Percentiles rank a stretch among this genome's conserved stretches.
These are phyloP conservation scores for Dendrostoma leiphaemia DNA, from an alignment of 2,329 filamentous ascomycete genomes.

Conservation along the genomic window DNA sequence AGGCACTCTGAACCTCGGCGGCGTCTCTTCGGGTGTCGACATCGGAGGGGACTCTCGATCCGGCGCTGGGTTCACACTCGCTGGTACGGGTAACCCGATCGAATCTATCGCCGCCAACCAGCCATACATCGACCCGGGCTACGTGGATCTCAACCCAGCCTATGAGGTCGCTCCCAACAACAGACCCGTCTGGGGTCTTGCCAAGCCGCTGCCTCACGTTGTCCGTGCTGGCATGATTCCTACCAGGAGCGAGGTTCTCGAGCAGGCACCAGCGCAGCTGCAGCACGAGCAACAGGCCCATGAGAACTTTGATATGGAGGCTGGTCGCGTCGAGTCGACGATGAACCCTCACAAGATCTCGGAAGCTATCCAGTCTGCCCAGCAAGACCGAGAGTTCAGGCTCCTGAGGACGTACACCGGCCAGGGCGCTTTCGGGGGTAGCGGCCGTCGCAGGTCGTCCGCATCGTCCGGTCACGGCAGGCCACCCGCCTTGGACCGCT, in stretches of 20 bases:
- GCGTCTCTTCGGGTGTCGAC: constrained; percentile 10
- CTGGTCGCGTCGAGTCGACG: constrained; percentile 14
- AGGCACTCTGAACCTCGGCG: constrained; percentile 6
- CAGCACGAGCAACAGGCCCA: constrained; percentile 10
- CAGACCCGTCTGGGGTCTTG: constrained; percentile 52
- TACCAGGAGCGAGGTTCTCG: constrained; percentile 35
- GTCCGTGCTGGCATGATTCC: constrained; percentile 53
- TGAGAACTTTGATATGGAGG: constrained; percentile 16
- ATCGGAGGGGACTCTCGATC: constrained; percentile 2
- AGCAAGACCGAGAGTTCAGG: constrained; percentile 17
- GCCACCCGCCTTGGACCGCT: background rate
- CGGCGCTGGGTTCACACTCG: constrained; percentile 16
- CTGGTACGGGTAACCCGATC: constrained; percentile 13
- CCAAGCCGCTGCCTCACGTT: constrained; percentile 52
- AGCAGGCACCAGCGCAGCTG: constrained; percentile 20
- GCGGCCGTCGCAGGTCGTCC: constrained; percentile 8
- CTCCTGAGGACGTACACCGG: constrained; percentile 14
- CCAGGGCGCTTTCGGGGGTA: constrained; percentile 1
- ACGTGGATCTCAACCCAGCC: constrained; percentile 50
- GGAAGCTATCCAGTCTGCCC: constrained; percentile 9
- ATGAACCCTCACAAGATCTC: constrained; percentile 17
- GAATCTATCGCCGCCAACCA: constrained; percentile 30
- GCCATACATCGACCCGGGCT: constrained; percentile 51
- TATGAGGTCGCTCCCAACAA: constrained; percentile 49
- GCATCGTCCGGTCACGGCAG: constrained; percentile 4